Base-by-base conservation (phyloP, 106 monocot species). In the Platanthera guangdongensis region DNA sequence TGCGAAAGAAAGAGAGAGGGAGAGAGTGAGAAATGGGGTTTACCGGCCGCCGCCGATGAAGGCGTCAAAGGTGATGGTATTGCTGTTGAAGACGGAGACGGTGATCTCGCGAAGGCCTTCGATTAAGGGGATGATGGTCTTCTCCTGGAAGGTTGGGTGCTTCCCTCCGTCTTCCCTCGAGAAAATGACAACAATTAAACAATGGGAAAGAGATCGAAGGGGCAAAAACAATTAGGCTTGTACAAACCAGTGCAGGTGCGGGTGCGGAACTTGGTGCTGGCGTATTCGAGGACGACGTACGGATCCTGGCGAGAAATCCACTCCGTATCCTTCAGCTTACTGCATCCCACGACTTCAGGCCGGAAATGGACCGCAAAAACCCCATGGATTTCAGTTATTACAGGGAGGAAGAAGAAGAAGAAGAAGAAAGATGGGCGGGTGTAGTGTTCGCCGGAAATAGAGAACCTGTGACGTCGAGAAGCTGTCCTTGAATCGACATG, bases 271-370 rank as follows among this genome's bases (percentile, higher is more conserved):
- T 80, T 92, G 77, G 88, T 86, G 81, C 16, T 83, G 79, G 89
- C 92, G 57, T 95, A 95, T 28, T 95, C 92, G 39, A 95, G 75
- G 81, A 85, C 86, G 65, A 95, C 95, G 80, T 95, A 95, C 13
- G 95, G 95, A 70, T 95, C 95, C 70, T 95, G 95, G 76, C 89
- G 75, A 7, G 89, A 86, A 68, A 95, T 84, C 82, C 92, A 83
- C 79, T 95, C 92, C 7, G 87, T 92, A 73, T 95, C 86, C 78
- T 79, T 87, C 78, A 92, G 70, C 78, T 78, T 92, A 81, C 50
- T 78, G 76, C 95, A 92, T 19, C 89, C 92, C 16, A 92, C 89
- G 25, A 95, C 95, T 95, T 50, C 69, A 14, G 45, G 19, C 9
- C 16, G 22, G 49, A 13, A 16, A 19, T 0, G 12, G 9, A 60